Conservation (phyloP, 2,329 filamentous ascomycete species). For the Botrytis byssoidea region DNA sequence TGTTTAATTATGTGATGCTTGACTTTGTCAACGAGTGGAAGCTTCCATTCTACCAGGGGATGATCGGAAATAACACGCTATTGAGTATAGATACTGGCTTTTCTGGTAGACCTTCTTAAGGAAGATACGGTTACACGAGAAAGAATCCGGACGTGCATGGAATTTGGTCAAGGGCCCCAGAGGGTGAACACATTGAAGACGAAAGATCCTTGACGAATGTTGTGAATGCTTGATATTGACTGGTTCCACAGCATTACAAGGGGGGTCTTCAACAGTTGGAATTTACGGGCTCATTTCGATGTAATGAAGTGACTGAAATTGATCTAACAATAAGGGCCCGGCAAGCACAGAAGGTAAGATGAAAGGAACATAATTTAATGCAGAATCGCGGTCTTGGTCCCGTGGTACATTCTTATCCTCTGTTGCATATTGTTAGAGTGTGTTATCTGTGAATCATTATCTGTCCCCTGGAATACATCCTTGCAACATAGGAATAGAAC, state of each 20-base stretch:
- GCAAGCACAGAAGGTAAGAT: neutral
- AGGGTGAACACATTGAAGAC: neutral
- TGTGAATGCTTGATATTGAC: neutral
- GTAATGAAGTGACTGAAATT: neutral
- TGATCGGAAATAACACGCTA: neutral
- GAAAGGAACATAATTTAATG: no score
- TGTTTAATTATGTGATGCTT: neutral
- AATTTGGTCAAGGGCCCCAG: neutral
- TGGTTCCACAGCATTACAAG: neutral
- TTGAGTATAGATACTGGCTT: neutral
- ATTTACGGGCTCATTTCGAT: neutral
- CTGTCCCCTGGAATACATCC: no score
- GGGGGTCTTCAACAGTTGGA: neutral
- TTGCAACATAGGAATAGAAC: neutral
- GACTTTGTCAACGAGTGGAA: neutral
- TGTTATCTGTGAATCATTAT: neutral
- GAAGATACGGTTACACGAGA: neutral
- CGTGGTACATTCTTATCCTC: neutral
- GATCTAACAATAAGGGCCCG: neutral
- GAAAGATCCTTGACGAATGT: neutral
- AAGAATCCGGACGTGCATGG: neutral
- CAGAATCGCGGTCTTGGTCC: neutral
- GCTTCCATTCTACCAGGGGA: neutral
- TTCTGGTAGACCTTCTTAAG: neutral
- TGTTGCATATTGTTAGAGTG: neutral